Conservation (phyloP, 805 yeast species). For the Danielozyma ontarioensis region DNA sequence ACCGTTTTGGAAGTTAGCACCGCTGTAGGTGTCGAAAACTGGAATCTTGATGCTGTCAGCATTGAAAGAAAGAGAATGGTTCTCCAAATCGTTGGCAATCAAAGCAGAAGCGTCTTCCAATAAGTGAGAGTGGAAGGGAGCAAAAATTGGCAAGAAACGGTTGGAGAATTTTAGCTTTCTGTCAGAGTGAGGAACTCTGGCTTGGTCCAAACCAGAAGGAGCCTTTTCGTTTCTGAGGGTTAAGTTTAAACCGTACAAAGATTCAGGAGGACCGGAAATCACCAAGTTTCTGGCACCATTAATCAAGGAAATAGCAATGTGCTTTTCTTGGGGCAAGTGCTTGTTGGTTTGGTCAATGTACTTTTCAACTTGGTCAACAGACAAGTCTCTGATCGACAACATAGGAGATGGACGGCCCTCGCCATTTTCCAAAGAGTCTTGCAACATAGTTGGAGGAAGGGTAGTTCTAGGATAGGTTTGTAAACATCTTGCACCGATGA, state of each 20-base stretch:
- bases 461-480: conserved; percentile 90
- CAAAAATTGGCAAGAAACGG: conserved; percentile 89
- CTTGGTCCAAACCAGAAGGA: conserved; percentile 89
- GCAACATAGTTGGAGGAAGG: conserved; percentile 86
- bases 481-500: conserved; percentile 89
- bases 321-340: conserved; percentile 89
- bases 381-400: conserved; percentile 89
- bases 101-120: conserved; percentile 65
- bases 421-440: conserved; percentile 87
- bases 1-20: conserved; percentile 62
- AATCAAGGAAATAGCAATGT: conserved; percentile 81
- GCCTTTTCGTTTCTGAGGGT: conserved; percentile 93
- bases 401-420: conserved; percentile 98
- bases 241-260: conserved; percentile 90
- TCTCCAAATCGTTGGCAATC: conserved; percentile 59
- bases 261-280: conserved; percentile 97
- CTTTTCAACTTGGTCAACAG: conserved; percentile 70
- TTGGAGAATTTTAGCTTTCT: conserved; percentile 91
- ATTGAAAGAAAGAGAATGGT: conserved; percentile 52
- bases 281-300: conserved; percentile 96
- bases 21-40: conserved; percentile 85
- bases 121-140: conserved; percentile 95
- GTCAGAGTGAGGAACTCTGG: conserved; percentile 89
- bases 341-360: conserved; percentile 84
- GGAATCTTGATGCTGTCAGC: conserved; percentile 66